phyloP scores from a whole-genome alignment of 768 basidiomycete species.

The Dioszegia hungarica region DNA sequence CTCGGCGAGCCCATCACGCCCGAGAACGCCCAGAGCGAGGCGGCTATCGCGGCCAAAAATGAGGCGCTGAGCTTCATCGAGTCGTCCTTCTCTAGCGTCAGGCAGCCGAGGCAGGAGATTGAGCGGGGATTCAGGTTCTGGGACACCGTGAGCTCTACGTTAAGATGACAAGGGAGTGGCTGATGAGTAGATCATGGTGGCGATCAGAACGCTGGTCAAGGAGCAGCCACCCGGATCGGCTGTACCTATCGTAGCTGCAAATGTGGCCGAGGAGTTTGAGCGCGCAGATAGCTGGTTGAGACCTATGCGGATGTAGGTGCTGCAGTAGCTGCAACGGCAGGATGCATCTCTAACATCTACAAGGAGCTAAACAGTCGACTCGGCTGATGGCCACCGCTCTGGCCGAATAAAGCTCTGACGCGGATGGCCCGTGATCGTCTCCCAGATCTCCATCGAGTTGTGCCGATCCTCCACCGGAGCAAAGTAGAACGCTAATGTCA shows the following conservation, averaged over 20 bases:
- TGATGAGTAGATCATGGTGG: conserved; percentile 55
- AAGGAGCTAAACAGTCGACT: too few relatives aligned
- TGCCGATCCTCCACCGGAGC: conserved; percentile 24
- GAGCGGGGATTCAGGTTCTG: conserved; percentile 97
- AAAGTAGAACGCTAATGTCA: conserved; percentile 40
- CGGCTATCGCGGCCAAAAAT: conserved; percentile 73
- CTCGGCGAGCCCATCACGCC: conserved; percentile 75
- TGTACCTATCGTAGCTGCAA: conserved; percentile 61
- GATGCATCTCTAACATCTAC: too few relatives aligned
- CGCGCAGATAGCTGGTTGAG: conserved; percentile 88
- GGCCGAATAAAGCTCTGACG: conserved; percentile 26
- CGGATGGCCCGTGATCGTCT: conserved; percentile 33
- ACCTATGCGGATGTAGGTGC: conserved; percentile 52
- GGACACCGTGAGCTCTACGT: conserved; percentile 72
- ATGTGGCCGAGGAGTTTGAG: conserved; percentile 93
- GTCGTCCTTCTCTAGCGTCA: conserved; percentile 84
- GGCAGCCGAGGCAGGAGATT: conserved; percentile 77
- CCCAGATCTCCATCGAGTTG: conserved; percentile 18
- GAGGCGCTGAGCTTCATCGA: conserved; percentile 88
- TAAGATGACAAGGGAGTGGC: conserved; percentile 6
- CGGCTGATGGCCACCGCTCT: conserved; percentile 14
- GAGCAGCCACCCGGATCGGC: conserved; percentile 49
- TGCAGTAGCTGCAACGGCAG: too few relatives aligned
- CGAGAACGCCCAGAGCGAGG: conserved; percentile 60
- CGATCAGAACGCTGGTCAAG: conserved; percentile 77